Conservation (phyloP, 371 early-diverging fungal genomes). For the Capillidium rhysosporum region DNA sequence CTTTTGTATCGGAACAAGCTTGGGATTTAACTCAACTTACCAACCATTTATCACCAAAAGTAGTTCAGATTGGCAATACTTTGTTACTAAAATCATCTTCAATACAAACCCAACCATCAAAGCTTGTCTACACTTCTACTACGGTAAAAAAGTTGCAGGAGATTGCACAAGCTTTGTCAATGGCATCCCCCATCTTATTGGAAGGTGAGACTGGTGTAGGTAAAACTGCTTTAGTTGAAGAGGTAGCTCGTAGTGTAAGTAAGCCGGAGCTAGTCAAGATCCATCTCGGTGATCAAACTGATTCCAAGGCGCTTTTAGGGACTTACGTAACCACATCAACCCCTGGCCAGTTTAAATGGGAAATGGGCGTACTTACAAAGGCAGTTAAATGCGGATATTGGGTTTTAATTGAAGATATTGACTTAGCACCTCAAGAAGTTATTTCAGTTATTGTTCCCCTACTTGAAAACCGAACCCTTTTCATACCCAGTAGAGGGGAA, state of each 20-base stretch:
- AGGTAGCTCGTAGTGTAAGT: constrained; percentile 50
- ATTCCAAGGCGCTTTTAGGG: constrained; percentile 91
- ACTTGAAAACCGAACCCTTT: constrained; percentile 81
- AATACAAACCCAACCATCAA: constrained; percentile 4
- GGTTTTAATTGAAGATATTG: constrained; percentile 98
- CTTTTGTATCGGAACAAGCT: not conserved
- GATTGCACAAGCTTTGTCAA: constrained; percentile 64
- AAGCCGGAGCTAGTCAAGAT: constrained; percentile 75
- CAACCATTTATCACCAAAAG: constrained; percentile 39
- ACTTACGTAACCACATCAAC: constrained; percentile 86
- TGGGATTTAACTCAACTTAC: constrained; percentile 29
- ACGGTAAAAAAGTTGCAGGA: constrained; percentile 49
- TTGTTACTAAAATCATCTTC: not conserved
- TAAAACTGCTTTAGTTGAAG: constrained; percentile 86
- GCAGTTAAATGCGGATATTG: constrained; percentile 93
- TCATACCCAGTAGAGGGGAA: constrained; percentile 90
- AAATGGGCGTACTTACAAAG: constrained; percentile 85
- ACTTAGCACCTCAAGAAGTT: constrained; percentile 95
- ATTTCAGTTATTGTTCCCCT: constrained; percentile 86
- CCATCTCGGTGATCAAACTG: constrained; percentile 98
- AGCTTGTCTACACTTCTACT: constrained; percentile 47
- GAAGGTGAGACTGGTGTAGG: constrained; percentile 90
- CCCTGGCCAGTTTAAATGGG: constrained; percentile 90
- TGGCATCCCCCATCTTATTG: constrained; percentile 73
- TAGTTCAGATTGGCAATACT: constrained; percentile 17